These are phyloP conservation scores for Cinchona pubescens DNA, from an alignment of 257 asterid species.

Conservation along the genomic window DNA sequence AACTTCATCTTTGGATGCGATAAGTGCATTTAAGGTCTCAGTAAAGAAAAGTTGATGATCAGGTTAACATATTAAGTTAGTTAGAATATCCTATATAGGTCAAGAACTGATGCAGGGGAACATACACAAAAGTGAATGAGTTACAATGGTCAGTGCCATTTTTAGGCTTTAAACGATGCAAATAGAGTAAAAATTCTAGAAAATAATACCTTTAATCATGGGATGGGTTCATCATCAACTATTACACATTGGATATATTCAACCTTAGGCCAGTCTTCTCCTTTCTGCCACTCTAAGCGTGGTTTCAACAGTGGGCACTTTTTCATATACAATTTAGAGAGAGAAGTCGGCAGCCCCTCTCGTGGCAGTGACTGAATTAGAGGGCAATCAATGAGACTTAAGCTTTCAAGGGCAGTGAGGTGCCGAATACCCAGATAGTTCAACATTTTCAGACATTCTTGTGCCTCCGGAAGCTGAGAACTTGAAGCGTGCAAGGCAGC, in stretches of 20 bases:
- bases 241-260: neutral
- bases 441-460: constrained; percentile 1
- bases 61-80: no score
- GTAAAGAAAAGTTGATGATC: no score
- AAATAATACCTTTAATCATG: no score
- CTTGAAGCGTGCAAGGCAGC: neutral
- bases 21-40: no score
- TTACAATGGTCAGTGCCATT: no score
- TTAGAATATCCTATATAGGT: no score
- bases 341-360: neutral
- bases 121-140: no score
- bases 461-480: accelerated
- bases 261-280: constrained; percentile 11
- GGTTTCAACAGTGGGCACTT: constrained; percentile 1
- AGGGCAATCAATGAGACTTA: neutral
- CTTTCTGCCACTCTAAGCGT: constrained; percentile 8
- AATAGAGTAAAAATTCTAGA: no score
- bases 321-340: neutral
- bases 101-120: no score
- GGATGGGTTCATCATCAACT: neutral
- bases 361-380: neutral
- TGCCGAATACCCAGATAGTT: neutral
- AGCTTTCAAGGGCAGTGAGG: constrained; percentile 12
- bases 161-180: no score
- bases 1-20: no score